Base-by-base conservation (phyloP, 129 eudicot species). In the Flaveria ramosissima region DNA sequence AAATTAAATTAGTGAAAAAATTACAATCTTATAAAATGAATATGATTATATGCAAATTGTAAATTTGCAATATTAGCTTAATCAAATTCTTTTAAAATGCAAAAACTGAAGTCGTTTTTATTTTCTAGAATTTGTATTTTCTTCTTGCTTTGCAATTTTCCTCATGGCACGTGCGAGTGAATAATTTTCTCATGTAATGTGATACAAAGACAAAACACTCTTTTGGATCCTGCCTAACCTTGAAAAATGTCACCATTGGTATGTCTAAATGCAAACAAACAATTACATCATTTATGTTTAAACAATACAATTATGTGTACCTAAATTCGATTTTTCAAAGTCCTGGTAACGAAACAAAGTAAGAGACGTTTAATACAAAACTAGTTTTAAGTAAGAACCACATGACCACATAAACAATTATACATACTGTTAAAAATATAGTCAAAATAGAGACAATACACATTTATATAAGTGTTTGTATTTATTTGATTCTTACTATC, bases 151-250 rank as follows among this genome's bases (percentile, higher is more conserved):
- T 48, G 53, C 53, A 14, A 12, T 48, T 14, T 45, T 45, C 13
- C 48, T 55, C 3, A 36, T 36, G 41, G 1, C 41, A 36, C 41
- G 41, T 36, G 11, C 24, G 9, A 17, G 61, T 55, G 61, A 55
- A 8, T 13, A 20, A 21, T 57, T 60, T 56, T 24, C 39, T 61
- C 42, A 61, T 24, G 16, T 30, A 1, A 13, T 26, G n/a, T 62
- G 16, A 16, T 56, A 16, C 16, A n/a, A 24, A 24, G 61, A 69
- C 75, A 68, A 77, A 43, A 53, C 42, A 77, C 75, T 68, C 5
- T 19, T 76, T 66, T 66, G 74, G 68, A 21, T 66, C 56, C 24
- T 39, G 57, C 68, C 74, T 52, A 53, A 77, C 51, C 19, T 17
- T 14, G 21, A 7, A 55, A 53, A 41, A n/a, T 23, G 81, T 77